Base-by-base conservation (phyloP, 495 filamentous ascomycete species). In the Aspergillus saccharolyticus region DNA sequence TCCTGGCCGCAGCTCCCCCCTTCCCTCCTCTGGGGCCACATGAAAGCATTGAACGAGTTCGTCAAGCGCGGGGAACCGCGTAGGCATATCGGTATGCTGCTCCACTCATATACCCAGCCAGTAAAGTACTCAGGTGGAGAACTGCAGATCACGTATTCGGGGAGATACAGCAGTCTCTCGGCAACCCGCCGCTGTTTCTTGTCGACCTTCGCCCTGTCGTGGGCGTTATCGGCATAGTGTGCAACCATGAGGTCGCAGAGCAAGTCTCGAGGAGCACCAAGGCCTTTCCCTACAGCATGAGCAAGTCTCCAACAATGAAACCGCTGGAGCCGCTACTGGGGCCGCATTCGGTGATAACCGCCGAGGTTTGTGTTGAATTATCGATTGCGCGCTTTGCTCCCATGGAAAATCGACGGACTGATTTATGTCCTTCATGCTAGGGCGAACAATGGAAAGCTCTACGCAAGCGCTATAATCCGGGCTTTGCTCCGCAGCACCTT, bases 301-400 rank as follows among this genome's bases (percentile, higher is more conserved):
- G 75, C 3, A 83, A 83, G 57, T 70, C 69, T 0, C 74, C 74
- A 7, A 72, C 71, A 0, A 22, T 74, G 0, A 45, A 44, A 4
- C 52, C 54, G 0, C 51, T 77, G 14, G 43, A 54, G 5, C 62
- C 57, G 4, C 43, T 81, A 5, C 64, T 73, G n/a, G 79, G 78
- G 1, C 51, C 33, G 1, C 42, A 58, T 1, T 78, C 75, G 7
- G 69, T 81, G 17, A 17, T 78, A 0, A 57, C 52, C 12, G 53
- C 63, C 15, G 50, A 75, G 18, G 74, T 73, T 28, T 50, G 47
- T 5, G n/a, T n/a, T n/a, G n/a, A n/a, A n/a, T n/a, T n/a, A n/a
- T n/a, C n/a, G n/a, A n/a, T n/a, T n/a, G n/a, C n/a, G 49, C 60
- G 17, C 58, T 72, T 39, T 4, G 25, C 5, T 2, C 33, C 33